Base-by-base conservation (phyloP, 2,329 filamentous ascomycete species). In the Akanthomyces lecanii region DNA sequence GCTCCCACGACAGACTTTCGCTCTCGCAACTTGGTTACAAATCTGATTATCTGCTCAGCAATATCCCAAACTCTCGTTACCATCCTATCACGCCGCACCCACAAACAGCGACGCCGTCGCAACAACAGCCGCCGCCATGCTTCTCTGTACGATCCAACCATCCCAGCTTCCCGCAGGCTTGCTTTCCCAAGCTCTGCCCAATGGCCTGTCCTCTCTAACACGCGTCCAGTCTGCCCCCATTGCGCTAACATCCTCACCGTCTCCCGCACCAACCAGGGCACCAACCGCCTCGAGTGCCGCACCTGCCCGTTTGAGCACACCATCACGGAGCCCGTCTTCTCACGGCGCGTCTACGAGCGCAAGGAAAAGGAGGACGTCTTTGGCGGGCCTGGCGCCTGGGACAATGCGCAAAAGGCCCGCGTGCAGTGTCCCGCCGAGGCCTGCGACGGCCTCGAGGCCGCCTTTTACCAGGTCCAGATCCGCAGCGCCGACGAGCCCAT, bases 401-500 rank as follows among this genome's bases (percentile, higher is more conserved):
- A 92, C 70, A 96, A 97, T 73, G 92, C 93, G 64, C 89, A 96
- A 73, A 94, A 92, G 82, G 87, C 87, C 36, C 81, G 84, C 63
- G 89, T 89, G 55, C 91, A 95, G 82, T 99, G 95, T 76, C 87
- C 90, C 30, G 87, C 87, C 66, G 87, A 92, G 47, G 83, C 83
- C 63, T 99, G 95, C 80, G 83, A 90, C 71, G 92, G 92, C 66
- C 83, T 86, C 65, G 87, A 92, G 79, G 95, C 95, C 4, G 96
- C 93, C 67, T 98, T 94, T 80, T 96, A 93, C 81, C 92, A 97
- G 81, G 87, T 98, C 69, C 95, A 99, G 83, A 98, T 98, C 78
- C 88, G 95, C 69, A 96, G 92, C 81, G 95, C 95, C 59, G 95
- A 99, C 78, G 95, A 99, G 82, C 95, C 95, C 65, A 97, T 97